Base-by-base conservation (phyloP, 2,329 filamentous ascomycete genomes). In the Fusarium penzigii region DNA sequence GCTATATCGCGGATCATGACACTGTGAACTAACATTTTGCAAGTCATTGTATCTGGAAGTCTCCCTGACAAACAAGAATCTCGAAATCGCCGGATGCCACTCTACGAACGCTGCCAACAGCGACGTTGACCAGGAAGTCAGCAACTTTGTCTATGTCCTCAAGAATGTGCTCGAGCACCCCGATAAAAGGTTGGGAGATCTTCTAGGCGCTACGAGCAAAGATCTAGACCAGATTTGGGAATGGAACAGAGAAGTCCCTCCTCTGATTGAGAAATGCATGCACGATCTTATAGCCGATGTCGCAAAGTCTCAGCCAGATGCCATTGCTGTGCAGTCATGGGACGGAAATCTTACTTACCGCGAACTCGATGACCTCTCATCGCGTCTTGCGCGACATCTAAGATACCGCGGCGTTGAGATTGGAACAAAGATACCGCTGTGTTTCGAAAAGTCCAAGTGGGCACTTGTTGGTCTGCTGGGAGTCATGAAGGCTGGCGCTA, bases 391-490 rank as follows among this genome's bases (percentile, higher is more conserved):
- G 3, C 61, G 61, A 6, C 67, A 75, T 49, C 68, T 81, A 2
- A 54, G 65, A 13, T 61, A 62, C 11, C 57, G 62, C n/a, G 76
- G 75, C 14, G 66, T 75, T 38, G 58, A 51, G 2, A 49, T 68
- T 11, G 77, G 75, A n/a, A 69, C 66, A 39, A 71, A 70, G 10
- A 72, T 81, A n/a, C 76, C 77, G 3, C 66, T 80, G n/a, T 78
- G 75, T 57, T 79, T 80, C 52, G 75, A 79, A 58, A 79, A 79
- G 60, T 78, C 75, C 29, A 67, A 66, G 56, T 78, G 75, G 75
- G 73, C 77, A 5, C 66, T 72, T 8, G 68, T 79, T 17, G 72
- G 73, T 0, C 71, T 79, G 5, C 61, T 80, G 9, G 76, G 70
- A 7, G 69, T 79, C 48, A 76, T 79, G 72, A 79, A 79, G 58